phyloP scores from a whole-genome alignment of 164 flowering plant genomes.

The Nelumbo lutea region DNA sequence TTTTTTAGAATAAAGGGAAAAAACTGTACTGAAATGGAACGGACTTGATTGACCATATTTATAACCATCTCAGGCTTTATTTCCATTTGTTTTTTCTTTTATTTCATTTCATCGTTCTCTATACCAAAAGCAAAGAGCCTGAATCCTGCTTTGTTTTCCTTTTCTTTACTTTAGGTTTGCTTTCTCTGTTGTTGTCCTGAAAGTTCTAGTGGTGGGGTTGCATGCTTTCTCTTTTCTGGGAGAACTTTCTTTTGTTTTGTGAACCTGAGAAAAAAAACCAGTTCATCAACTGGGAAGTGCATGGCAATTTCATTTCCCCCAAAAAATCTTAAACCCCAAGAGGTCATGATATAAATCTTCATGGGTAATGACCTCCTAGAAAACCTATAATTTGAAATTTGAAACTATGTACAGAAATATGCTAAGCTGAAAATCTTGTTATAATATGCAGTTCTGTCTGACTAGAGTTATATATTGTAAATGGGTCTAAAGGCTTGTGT shows the following conservation, averaged over 20 bases:
- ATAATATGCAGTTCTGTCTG: too few species aligned
- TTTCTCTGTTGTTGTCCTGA: slow-evolving; percentile 40
- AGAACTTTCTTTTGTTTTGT: slow-evolving; percentile 3
- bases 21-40: neutral
- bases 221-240: slow-evolving; percentile 23
- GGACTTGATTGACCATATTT: neutral
- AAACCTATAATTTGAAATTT: too few species aligned
- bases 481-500: too few species aligned
- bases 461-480: too few species aligned
- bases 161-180: slow-evolving; percentile 13
- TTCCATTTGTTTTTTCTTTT: slow-evolving; percentile 8
- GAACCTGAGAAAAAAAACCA: slow-evolving; percentile 1
- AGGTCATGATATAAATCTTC: neutral
- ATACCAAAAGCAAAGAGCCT: neutral
- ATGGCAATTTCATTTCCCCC: neutral
- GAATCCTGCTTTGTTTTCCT: slow-evolving; percentile 9
- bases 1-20: neutral
- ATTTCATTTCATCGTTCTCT: slow-evolving; percentile 2
- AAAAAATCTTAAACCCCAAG: neutral
- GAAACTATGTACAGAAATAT: neutral
- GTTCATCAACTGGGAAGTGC: neutral
- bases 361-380: neutral
- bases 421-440: slow-evolving; percentile 4
- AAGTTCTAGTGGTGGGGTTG: slow-evolving; percentile 30
- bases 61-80: neutral